These are phyloP conservation scores for Fusarium caatingaense DNA, from an alignment of 2,329 filamentous ascomycete species.

Conservation along the genomic window DNA sequence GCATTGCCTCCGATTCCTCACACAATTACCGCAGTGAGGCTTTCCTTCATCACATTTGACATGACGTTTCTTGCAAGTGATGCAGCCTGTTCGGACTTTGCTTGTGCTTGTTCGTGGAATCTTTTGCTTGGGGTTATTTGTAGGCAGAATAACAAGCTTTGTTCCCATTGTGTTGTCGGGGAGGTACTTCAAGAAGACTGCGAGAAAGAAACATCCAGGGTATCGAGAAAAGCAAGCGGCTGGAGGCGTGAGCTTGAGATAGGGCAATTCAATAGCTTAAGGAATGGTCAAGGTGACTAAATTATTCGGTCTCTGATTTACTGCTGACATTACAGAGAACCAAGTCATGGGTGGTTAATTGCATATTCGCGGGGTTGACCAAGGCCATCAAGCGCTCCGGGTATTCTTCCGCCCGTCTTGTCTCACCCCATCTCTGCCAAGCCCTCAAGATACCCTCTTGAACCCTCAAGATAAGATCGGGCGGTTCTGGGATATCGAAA, in stretches of 20 bases:
- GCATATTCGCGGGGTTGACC: not conserved
- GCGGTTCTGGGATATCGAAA: no score
- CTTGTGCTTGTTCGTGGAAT: slow-evolving; percentile 34
- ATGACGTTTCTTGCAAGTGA: slow-evolving; percentile 42
- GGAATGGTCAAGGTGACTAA: not conserved
- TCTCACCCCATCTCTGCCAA: not conserved
- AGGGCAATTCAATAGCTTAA: not conserved
- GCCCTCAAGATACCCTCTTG: not conserved
- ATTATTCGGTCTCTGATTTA: not conserved
- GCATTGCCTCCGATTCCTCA: slow-evolving; percentile 26
- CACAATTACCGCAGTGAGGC: slow-evolving; percentile 33
- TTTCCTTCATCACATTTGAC: slow-evolving; percentile 42
- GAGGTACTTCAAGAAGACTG: not conserved
- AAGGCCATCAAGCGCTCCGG: not conserved
- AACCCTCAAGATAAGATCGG: no score
- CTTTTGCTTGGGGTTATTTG: slow-evolving; percentile 10
- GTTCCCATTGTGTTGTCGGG: not conserved
- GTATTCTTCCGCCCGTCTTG: not conserved
- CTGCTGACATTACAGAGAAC: not conserved
- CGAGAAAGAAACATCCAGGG: not conserved
- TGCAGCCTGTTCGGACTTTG: slow-evolving; percentile 40
- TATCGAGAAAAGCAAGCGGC: not conserved
- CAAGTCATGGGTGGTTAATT: not conserved
- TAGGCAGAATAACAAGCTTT: not conserved
- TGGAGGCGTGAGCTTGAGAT: not conserved